phyloP scores from a whole-genome alignment of 164 flowering plant species.

The Berberis thunbergii region DNA sequence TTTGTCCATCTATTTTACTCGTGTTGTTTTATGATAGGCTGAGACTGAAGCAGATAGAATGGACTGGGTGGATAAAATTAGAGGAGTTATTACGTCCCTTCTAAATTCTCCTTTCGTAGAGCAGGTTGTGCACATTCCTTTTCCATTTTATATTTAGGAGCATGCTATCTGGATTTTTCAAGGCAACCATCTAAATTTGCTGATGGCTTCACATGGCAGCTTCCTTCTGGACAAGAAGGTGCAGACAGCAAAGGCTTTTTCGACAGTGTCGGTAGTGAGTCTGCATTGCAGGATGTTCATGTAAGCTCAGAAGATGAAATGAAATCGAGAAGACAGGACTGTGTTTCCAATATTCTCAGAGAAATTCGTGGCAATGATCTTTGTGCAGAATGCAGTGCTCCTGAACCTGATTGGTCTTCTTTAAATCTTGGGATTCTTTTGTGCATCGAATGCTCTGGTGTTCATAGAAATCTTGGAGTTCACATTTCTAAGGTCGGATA shows the following conservation, averaged over 20 bases:
- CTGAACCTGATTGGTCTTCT: constrained; percentile 96
- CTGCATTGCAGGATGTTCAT: constrained; percentile 15
- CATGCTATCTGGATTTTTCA: background rate
- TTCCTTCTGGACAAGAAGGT: constrained; percentile 18
- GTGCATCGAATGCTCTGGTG: constrained; percentile 96
- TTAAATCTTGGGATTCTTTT: constrained; percentile 79
- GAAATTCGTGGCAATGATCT: constrained; percentile 75
- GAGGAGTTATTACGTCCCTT: constrained; percentile 80
- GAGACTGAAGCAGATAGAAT: constrained; percentile 85
- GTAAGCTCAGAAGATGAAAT: constrained; percentile 21
- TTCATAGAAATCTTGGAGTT: constrained; percentile 95
- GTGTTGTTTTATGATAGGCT: constrained; percentile 44
- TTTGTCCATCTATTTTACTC: background rate
- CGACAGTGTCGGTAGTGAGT: constrained; percentile 18
- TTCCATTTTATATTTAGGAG: background rate
- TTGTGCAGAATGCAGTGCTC: constrained; percentile 85
- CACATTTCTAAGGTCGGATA: constrained; percentile 80
- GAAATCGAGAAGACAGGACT: constrained; percentile 27
- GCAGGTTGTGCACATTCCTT: constrained; percentile 36
- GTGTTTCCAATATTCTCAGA: constrained; percentile 48
- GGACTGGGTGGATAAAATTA: constrained; percentile 89
- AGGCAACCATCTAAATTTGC: constrained; percentile 14
- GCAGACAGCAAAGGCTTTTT: constrained; percentile 12
- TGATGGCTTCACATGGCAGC: constrained; percentile 18
- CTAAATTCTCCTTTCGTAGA: constrained; percentile 61